Conservation (phyloP, 441 rosid species). For the Biscutella laevigata region DNA sequence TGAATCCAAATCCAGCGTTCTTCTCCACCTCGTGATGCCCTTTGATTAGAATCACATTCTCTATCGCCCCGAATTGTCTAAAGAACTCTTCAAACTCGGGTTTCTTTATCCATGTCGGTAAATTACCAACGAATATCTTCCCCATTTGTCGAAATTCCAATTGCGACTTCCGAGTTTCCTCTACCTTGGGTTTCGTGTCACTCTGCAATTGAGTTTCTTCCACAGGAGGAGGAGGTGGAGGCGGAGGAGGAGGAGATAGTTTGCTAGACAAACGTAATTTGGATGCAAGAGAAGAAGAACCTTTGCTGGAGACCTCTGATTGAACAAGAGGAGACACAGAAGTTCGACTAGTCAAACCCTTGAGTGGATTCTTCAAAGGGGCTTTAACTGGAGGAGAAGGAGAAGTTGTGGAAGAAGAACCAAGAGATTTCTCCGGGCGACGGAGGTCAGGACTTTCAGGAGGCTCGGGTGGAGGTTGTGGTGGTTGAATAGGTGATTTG, state of each 20-base stretch:
- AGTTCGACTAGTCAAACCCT: slow-evolving; percentile 25
- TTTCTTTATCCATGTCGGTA: slow-evolving; percentile 83
- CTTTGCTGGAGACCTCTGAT: slow-evolving; percentile 23
- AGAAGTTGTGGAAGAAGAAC: background rate
- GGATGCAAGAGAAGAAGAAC: slow-evolving; percentile 37
- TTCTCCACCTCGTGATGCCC: slow-evolving; percentile 54
- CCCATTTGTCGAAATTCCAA: slow-evolving; percentile 55
- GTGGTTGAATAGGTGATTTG: slow-evolving; percentile 25
- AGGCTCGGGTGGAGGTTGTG: slow-evolving; percentile 24
- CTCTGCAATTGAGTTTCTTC: slow-evolving; percentile 10
- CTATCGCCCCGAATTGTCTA: slow-evolving; percentile 81
- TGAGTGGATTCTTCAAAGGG: slow-evolving; percentile 49
- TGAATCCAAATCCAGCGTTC: slow-evolving; percentile 84
- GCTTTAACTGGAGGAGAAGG: slow-evolving; percentile 22
- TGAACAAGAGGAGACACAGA: slow-evolving; percentile 14
- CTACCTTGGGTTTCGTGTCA: slow-evolving; percentile 16
- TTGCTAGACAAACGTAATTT: slow-evolving; percentile 77
- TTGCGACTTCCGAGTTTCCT: slow-evolving; percentile 18
- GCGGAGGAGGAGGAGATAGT: slow-evolving; percentile 61
- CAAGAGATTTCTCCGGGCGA: slow-evolving; percentile 37
- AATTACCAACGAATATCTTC: slow-evolving; percentile 78
- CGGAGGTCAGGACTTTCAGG: slow-evolving; percentile 15
- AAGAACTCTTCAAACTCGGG: slow-evolving; percentile 58
- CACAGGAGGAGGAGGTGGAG: slow-evolving; percentile 24
- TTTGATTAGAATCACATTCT: slow-evolving; percentile 56